A percentile compares a stretch with the other conserved stretches of the same genome.
phyloP scores from a whole-genome alignment of 345 rosid species.

The Jatropha curcas region DNA sequence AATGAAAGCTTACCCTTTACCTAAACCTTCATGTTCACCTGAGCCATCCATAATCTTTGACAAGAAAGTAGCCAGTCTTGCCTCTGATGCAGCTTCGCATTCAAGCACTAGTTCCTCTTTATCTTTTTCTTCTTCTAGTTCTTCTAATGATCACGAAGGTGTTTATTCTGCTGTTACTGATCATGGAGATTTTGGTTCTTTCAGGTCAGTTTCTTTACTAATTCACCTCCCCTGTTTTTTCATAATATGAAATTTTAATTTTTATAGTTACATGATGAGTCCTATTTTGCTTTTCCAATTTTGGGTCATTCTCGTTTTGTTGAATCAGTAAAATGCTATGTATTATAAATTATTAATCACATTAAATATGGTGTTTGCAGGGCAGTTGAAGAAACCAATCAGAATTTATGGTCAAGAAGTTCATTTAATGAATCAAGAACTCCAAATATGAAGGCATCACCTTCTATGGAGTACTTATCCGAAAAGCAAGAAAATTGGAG shows the following conservation, averaged over 20 bases:
- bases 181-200: slow-evolving; percentile 5
- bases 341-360: too few species aligned
- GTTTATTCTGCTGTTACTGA: neutral
- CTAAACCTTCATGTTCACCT: slow-evolving; percentile 45
- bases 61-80: slow-evolving; percentile 17
- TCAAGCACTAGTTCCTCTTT: neutral
- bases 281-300: too few species aligned
- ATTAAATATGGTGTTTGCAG: slow-evolving; percentile 39
- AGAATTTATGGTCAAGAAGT: slow-evolving; percentile 34
- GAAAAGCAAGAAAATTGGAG: slow-evolving; percentile 56
- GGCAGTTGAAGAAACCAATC: slow-evolving; percentile 41
- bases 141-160: neutral
- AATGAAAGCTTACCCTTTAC: slow-evolving; percentile 67
- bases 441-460: slow-evolving; percentile 42
- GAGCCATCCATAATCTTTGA: neutral
- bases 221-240: neutral
- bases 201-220: slow-evolving; percentile 9
- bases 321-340: too few species aligned
- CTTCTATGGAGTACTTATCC: slow-evolving; percentile 55
- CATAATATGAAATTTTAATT: too few species aligned
- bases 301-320: neutral
- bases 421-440: slow-evolving; percentile 14
- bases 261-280: too few species aligned
- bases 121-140: neutral
- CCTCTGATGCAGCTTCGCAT: slow-evolving; percentile 46